These are phyloP conservation scores for Pichia kudriavzevii DNA, from an alignment of 1,139 yeast genomes.

Conservation along the genomic window DNA sequence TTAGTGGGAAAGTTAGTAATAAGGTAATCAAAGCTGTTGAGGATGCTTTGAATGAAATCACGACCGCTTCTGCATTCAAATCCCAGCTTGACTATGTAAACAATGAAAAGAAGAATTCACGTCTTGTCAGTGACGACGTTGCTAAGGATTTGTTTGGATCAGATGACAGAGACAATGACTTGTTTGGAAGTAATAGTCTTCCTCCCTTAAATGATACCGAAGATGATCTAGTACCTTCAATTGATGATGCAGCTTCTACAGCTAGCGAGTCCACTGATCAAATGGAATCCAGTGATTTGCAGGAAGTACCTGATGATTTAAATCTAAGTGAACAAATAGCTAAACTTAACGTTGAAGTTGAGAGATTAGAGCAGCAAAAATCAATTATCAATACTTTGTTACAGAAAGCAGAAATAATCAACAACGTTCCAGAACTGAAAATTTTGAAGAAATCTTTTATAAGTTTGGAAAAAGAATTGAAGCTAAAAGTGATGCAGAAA, in stretches of 20 bases:
- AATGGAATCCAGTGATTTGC: constrained; percentile 16
- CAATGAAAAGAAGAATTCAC: constrained; percentile 19
- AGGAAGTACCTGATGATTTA: constrained; percentile 63
- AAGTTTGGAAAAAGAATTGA: constrained; percentile 63
- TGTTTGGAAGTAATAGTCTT: constrained; percentile 17
- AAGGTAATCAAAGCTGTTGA: constrained; percentile 59
- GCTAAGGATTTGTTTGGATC: constrained; percentile 37
- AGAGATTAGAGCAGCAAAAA: constrained; percentile 53
- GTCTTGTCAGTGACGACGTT: constrained; percentile 25
- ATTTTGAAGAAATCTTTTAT: constrained; percentile 59
- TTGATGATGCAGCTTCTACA: constrained; percentile 1
- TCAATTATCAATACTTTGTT: constrained; percentile 58
- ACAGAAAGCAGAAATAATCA: constrained; percentile 75
- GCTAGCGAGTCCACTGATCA: constrained; percentile 9
- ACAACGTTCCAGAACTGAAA: constrained; percentile 61
- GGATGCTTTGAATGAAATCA: constrained; percentile 60
- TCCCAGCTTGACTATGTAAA: not conserved
- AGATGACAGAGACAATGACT: constrained; percentile 12
- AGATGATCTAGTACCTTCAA: not conserved
- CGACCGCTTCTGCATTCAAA: constrained; percentile 28
- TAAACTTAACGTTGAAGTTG: constrained; percentile 50
- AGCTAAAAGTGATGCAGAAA: constrained; percentile 60
- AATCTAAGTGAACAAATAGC: constrained; percentile 62
- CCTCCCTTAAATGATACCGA: too few species aligned
- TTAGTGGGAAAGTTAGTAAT: constrained; percentile 30